Percentiles rank a stretch among this genome's conserved stretches.
These are phyloP conservation scores for Cinnamomum micranthum DNA, from an alignment of 164 flowering plant species.

Conservation along the genomic window DNA sequence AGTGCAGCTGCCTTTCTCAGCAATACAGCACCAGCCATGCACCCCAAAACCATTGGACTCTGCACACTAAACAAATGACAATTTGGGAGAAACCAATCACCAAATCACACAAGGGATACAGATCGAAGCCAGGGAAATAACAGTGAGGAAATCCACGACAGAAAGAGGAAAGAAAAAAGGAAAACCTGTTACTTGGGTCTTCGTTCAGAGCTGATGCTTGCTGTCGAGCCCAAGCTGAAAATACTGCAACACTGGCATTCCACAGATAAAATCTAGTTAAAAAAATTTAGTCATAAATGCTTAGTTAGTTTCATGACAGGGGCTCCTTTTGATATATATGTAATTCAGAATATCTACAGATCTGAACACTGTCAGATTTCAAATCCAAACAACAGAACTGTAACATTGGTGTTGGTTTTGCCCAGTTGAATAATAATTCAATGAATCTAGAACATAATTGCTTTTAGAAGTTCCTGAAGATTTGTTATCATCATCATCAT, in stretches of 20 bases:
- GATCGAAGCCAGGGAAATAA: not conserved
- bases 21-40: conserved; percentile 81
- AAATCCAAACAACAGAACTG: too few relatives aligned
- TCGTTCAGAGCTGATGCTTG: conserved; percentile 20
- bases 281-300: not conserved
- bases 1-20: conserved; percentile 82
- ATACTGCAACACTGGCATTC: conserved; percentile 75
- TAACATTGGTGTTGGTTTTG: too few relatives aligned
- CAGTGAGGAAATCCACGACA: not conserved
- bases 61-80: conserved; percentile 19
- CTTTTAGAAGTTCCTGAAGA: too few relatives aligned
- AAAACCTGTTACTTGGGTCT: conserved; percentile 35
- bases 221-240: conserved; percentile 80
- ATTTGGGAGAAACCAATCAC: conserved; percentile 3
- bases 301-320: too few relatives aligned
- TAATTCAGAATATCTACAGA: too few relatives aligned
- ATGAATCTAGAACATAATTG: too few relatives aligned
- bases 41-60: conserved; percentile 77
- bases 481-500: too few relatives aligned
- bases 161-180: not conserved
- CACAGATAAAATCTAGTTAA: not conserved
- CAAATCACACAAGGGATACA: not conserved
- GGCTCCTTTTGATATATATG: too few relatives aligned
- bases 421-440: too few relatives aligned
- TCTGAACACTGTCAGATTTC: too few relatives aligned